Conservation (phyloP, 2,329 filamentous ascomycete species). For the Ceratocystis alfenasii region DNA sequence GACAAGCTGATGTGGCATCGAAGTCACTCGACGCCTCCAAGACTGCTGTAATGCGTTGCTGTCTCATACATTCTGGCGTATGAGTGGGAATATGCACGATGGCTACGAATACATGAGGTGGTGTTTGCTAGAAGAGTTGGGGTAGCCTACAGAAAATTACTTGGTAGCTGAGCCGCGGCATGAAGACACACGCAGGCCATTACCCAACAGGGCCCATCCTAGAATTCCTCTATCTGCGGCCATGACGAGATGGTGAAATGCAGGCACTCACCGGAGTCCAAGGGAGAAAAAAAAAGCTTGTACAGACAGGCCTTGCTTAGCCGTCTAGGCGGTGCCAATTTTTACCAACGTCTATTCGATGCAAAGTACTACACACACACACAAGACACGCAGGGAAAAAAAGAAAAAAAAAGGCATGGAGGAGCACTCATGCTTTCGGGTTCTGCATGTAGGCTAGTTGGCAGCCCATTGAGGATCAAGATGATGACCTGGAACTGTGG, state of each 20-base stretch:
- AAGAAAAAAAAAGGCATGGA: neutral
- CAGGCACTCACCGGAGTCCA: neutral
- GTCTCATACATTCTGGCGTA: neutral
- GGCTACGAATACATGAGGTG: neutral
- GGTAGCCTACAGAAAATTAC: neutral
- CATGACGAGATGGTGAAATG: neutral
- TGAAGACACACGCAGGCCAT: constrained; percentile 7
- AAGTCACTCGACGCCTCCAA: neutral
- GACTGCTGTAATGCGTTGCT: neutral
- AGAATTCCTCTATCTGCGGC: neutral
- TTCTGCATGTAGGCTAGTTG: constrained; percentile 5
- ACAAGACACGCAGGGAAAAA: neutral
- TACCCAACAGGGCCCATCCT: neutral
- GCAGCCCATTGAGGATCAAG: constrained; percentile 7
- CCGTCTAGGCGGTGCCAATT: neutral
- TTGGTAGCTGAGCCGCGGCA: neutral
- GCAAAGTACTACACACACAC: neutral
- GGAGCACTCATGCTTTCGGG: neutral
- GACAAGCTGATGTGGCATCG: neutral
- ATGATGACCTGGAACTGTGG: constrained; percentile 9
- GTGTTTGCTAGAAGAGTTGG: neutral
- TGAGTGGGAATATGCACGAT: neutral
- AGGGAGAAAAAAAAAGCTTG: neutral
- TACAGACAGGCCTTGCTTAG: neutral
- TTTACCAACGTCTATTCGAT: neutral